Evolutionary conservation across 208 protist species (phyloP), one percentile per base, ranked within the genome.

Genomic region (Trypanosoma scelopori): DNA sequence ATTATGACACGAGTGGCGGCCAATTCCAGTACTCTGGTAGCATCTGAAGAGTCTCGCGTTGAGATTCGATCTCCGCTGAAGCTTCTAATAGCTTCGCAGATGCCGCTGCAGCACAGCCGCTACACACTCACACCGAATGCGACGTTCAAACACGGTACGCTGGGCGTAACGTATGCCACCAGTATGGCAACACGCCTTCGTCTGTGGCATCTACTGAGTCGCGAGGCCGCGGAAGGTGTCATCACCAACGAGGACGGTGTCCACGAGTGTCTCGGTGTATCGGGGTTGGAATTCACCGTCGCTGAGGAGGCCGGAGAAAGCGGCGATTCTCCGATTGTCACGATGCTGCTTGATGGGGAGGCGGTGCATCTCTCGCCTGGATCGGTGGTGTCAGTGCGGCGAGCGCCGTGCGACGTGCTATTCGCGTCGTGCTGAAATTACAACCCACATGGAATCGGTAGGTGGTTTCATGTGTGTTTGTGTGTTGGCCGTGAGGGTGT

Each of bases 201-300:
- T 3, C 52, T 91, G 59, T 91, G 83, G 79, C 89, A 95, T 64
- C 74, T 95, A n/a, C 55, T 95, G 63, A 66, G 73, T n/a, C 69
- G 83, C 11, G 85, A 95, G 53, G 82, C 82, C n/a, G 13, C 41
- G 27, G 80, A 85, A 35, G 86, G 85, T 12, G 59, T 68, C 47
- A 58, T 91, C 16, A 57, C 94, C 20, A 68, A 77, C 43, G 85
- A 94, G 58, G 94, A 96, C 53, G 94, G 94, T 72, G 91, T 97
- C 20, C 12, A 53, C 20, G 67, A 72, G 53, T 76, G 73, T 13
- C 46, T 74, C 18, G 65, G 22, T 42, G 82, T 87, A 47, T 70
- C 52, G 11, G 60, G 55, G 55, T 47, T 86, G 28, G 70, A 62
- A 52, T 66, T 87, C 55, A 48, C 66, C 59, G 48, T 91, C 69